phyloP scores from a whole-genome alignment of 257 asterid species.

The Thymus mandschuricus region DNA sequence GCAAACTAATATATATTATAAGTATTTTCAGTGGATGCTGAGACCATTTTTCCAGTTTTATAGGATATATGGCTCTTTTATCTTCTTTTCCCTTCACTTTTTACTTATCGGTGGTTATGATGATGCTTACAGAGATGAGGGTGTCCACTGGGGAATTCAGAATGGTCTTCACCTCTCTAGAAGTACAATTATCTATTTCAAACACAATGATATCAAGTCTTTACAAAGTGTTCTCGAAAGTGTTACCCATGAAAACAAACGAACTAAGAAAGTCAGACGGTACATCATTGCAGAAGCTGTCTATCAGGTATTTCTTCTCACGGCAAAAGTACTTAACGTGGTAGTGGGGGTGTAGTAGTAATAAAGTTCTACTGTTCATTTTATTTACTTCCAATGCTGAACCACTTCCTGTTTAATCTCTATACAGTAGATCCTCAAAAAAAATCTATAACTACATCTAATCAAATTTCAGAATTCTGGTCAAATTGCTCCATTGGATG shows the following conservation, averaged over 20 bases:
- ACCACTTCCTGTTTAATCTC: not conserved
- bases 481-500: conserved; percentile 87
- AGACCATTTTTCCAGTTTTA: conserved; percentile 15
- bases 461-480: conserved; percentile 79
- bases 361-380: not conserved
- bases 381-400: not conserved
- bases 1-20: not conserved
- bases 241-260: conserved; percentile 71
- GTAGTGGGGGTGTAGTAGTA: conserved; percentile 5
- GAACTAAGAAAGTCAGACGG: conserved; percentile 88
- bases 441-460: conserved; percentile 5
- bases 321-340: conserved; percentile 1
- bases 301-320: conserved; percentile 73
- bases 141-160: conserved; percentile 97
- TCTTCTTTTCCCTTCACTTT: not conserved
- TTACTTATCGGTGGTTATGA: conserved; percentile 1
- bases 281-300: conserved; percentile 93
- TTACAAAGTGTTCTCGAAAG: conserved; percentile 67
- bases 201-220: conserved; percentile 86
- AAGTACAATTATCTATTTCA: conserved; percentile 85
- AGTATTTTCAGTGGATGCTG: not conserved
- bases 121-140: conserved; percentile 77
- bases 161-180: conserved; percentile 96
- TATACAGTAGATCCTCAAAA: conserved; percentile 4
- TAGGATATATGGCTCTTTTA: not conserved